Evolutionary conservation across 352 stramenopile species (phyloP).

Genomic region (Peronosclerospora sorghi): DNA sequence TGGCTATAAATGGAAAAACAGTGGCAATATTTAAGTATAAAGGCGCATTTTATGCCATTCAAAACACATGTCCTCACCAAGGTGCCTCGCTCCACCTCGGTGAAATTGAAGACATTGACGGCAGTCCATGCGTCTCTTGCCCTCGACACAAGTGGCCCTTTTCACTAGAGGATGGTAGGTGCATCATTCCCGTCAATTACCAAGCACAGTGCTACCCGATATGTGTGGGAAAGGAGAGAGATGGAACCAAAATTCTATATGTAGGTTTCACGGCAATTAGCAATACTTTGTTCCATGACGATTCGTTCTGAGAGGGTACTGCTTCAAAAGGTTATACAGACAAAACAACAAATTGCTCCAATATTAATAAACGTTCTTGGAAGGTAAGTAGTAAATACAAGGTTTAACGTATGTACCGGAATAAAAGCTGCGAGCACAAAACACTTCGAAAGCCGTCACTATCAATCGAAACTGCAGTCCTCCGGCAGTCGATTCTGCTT

Average conservation of each 20-base stretch:
- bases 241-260: constrained; percentile 47
- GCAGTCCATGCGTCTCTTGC: constrained; percentile 55
- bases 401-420: too few species aligned
- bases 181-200: constrained; percentile 36
- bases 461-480: too few species aligned
- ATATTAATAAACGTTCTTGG: too few species aligned
- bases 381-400: too few species aligned
- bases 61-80: constrained; percentile 72
- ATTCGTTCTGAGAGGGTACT: constrained; percentile 43
- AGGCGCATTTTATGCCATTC: constrained; percentile 55
- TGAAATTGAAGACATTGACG: constrained; percentile 80
- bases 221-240: constrained; percentile 25
- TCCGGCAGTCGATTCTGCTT: too few species aligned
- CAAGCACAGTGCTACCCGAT: constrained; percentile 58
- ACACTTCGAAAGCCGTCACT: too few species aligned
- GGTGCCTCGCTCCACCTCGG: constrained; percentile 70
- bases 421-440: too few species aligned
- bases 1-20: constrained; percentile 47
- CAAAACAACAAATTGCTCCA: too few species aligned
- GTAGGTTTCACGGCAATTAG: constrained; percentile 55
- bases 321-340: too few species aligned
- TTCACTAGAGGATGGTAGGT: constrained; percentile 63
- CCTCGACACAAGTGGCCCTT: constrained; percentile 78
- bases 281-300: constrained; percentile 49
- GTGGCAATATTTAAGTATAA: constrained; percentile 80